phyloP scores from a whole-genome alignment of 2,329 filamentous ascomycete species.

The Blastomyces gilchristii region DNA sequence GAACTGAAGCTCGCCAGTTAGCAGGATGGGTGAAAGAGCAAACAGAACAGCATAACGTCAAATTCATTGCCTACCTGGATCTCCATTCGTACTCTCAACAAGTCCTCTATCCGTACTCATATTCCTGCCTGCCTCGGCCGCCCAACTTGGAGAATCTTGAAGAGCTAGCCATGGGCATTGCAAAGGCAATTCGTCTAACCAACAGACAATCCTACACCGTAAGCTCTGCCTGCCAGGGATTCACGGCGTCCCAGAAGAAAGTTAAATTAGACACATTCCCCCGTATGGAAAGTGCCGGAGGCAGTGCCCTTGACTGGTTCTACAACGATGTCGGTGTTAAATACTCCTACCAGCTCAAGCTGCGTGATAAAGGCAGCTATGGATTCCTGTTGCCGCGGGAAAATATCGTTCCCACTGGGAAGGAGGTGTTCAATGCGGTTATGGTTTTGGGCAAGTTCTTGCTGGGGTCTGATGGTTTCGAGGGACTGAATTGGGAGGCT shows the following conservation, averaged over 20 bases:
- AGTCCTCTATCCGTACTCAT: slow-evolving; percentile 84
- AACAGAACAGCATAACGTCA: slow-evolving; percentile 56
- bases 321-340: slow-evolving; percentile 74
- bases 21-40: slow-evolving; percentile 77
- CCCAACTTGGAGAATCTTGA: slow-evolving; percentile 85
- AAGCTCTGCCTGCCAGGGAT: slow-evolving; percentile 76
- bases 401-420: slow-evolving; percentile 78
- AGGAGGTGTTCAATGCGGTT: slow-evolving; percentile 74
- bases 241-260: slow-evolving; percentile 38
- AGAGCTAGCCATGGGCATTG: slow-evolving; percentile 76
- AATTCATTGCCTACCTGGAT: slow-evolving; percentile 78
- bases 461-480: slow-evolving; percentile 7
- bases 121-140: slow-evolving; percentile 65
- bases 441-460: slow-evolving; percentile 70
- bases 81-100: slow-evolving; percentile 94
- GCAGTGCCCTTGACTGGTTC: slow-evolving; percentile 88
- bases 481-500: slow-evolving; percentile 10
- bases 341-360: slow-evolving; percentile 86
- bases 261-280: slow-evolving; percentile 30
- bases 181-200: slow-evolving; percentile 77
- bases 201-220: slow-evolving; percentile 67
- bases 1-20: slow-evolving; percentile 63
- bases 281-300: slow-evolving; percentile 64
- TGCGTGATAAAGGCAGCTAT: slow-evolving; percentile 86
- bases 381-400: slow-evolving; percentile 82